A percentile compares a stretch with the other conserved stretches of the same genome.
phyloP scores from a whole-genome alignment of 179 eudicot species.

The Actinidia chinensis region DNA sequence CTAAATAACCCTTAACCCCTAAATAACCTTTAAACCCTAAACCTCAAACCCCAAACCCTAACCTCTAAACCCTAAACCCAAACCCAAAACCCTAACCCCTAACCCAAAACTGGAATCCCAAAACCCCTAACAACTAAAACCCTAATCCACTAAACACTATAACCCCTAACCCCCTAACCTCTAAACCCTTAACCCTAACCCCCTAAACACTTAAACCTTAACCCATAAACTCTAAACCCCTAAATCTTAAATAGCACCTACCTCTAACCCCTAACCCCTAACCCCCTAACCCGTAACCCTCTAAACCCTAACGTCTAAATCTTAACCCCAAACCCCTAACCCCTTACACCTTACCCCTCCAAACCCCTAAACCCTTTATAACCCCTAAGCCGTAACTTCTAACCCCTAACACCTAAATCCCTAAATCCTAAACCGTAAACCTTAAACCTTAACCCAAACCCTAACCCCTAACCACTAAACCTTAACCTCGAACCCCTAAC shows the following conservation, averaged over 20 bases:
- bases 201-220: too few species aligned
- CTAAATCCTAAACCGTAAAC: background rate
- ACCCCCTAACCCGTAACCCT: constrained; percentile 1
- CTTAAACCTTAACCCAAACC: background rate
- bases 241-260: background rate
- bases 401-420: constrained; percentile 10
- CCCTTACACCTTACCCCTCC: background rate
- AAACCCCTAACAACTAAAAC: constrained; percentile 7
- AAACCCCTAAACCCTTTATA: background rate
- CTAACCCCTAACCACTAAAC: background rate
- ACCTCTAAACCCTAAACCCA: background rate
- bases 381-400: too few species aligned
- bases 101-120: background rate
- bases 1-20: too few species aligned
- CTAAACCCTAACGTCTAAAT: too few species aligned
- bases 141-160: background rate
- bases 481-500: background rate
- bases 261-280: background rate
- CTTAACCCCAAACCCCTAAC: background rate
- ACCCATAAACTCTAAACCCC: background rate
- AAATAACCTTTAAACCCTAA: constrained; percentile 8
- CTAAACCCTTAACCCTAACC: constrained; percentile 19
- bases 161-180: constrained; percentile 6
- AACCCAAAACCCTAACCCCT: background rate
- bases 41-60: background rate